Percentiles rank a stretch among this genome's conserved stretches.
These are phyloP conservation scores for Immersiporthe knoxdaviesiana DNA, from an alignment of 2,329 filamentous ascomycete genomes.

Conservation along the genomic window DNA sequence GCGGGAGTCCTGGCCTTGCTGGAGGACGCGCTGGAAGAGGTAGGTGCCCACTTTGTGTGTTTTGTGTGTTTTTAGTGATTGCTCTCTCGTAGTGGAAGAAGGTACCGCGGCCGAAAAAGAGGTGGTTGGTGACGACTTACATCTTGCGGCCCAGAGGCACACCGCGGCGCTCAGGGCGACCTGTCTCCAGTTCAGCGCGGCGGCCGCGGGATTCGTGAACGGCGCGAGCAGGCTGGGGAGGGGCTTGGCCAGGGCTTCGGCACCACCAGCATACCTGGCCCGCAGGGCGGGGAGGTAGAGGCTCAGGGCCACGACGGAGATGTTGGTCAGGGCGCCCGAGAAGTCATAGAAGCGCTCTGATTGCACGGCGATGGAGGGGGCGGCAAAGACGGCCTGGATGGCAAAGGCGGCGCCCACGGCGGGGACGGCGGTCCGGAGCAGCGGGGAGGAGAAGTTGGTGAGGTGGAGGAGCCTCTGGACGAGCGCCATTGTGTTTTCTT, in stretches of 20 bases:
- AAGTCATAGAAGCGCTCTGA: constrained; percentile 71
- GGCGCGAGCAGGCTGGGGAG: constrained; percentile 52
- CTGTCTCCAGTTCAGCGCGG: constrained; percentile 63
- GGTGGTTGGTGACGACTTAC: constrained; percentile 50
- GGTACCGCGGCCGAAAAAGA: background rate
- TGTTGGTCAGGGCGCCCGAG: constrained; percentile 67
- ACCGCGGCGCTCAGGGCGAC: constrained; percentile 45
- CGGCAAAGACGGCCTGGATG: constrained; percentile 63
- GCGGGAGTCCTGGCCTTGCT: constrained; percentile 60
- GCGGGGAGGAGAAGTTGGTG: constrained; percentile 64
- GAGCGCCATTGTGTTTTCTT: constrained; percentile 38
- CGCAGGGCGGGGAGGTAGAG: constrained; percentile 64
- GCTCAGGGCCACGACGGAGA: constrained; percentile 65
- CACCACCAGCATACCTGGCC: constrained; percentile 51
- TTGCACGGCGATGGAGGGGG: constrained; percentile 63
- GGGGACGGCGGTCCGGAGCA: constrained; percentile 65
- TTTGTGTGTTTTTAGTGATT: background rate
- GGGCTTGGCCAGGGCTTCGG: constrained; percentile 36
- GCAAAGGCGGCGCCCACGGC: constrained; percentile 64
- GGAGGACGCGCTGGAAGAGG: constrained; percentile 64
- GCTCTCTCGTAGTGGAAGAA: background rate
- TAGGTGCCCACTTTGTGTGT: constrained; percentile 58
- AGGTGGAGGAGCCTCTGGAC: constrained; percentile 55
- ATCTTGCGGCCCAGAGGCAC: constrained; percentile 61
- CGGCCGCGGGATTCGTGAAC: constrained; percentile 45